phyloP scores from a whole-genome alignment of 2,329 filamentous ascomycete genomes.

The Pezizomycotina sp. region DNA sequence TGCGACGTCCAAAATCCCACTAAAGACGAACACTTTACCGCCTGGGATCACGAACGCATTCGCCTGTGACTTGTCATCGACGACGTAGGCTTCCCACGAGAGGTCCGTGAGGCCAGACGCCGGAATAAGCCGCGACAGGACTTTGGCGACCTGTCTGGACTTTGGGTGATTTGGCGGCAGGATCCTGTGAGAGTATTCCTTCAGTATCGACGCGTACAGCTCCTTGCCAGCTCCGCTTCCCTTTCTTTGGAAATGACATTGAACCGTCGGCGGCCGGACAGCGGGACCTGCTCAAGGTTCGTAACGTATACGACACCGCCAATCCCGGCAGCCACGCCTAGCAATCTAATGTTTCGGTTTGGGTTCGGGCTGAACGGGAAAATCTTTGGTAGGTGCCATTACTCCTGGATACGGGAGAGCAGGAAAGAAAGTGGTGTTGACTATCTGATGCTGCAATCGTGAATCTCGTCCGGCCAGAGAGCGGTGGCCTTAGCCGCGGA shows the following conservation, averaged over 20 bases:
- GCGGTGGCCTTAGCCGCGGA: no score
- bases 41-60: conserved; percentile 68
- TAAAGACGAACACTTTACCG: conserved; percentile 66
- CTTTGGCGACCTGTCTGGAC: conserved; percentile 40
- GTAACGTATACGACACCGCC: conserved; percentile 43
- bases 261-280: conserved; percentile 56
- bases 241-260: conserved; percentile 45
- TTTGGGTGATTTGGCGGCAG: conserved; percentile 44
- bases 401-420: no score
- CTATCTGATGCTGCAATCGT: no score
- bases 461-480: no score
- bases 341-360: no score
- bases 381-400: no score
- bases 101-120: conserved; percentile 43
- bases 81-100: conserved; percentile 51
- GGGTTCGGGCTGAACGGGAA: no score
- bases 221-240: conserved; percentile 40
- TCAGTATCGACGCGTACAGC: conserved; percentile 42
- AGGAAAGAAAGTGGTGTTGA: no score
- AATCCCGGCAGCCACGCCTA: no score
- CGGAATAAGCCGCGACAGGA: conserved; percentile 50
- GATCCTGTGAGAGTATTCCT: conserved; percentile 39
- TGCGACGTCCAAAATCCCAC: conserved; percentile 53
- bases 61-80: conserved; percentile 49
- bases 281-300: conserved; percentile 56